Conservation (phyloP, 2,329 filamentous ascomycete species). For the Sarocladium strictum region DNA sequence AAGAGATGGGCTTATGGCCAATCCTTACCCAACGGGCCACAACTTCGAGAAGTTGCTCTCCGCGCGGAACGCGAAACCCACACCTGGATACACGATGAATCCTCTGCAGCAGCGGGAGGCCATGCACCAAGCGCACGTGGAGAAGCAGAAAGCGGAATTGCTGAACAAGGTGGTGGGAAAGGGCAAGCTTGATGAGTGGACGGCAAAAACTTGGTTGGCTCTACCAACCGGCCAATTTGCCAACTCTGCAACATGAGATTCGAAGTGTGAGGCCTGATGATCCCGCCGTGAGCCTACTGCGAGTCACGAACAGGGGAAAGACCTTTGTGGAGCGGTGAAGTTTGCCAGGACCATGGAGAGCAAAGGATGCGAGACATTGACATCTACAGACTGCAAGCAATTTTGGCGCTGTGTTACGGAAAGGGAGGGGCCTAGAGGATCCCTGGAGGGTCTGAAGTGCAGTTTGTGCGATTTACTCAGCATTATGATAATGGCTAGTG, state of each 20-base stretch:
- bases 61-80: constrained; percentile 3
- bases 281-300: too few relatives aligned
- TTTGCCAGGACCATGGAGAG: background rate
- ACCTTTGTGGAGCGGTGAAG: too few relatives aligned
- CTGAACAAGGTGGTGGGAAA: constrained; percentile 33
- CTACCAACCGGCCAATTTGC: background rate
- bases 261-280: too few relatives aligned
- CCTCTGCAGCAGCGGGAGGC: constrained; percentile 43
- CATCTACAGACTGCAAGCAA: background rate
- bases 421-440: background rate
- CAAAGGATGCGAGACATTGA: background rate
- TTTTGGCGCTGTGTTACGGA: background rate
- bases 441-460: background rate
- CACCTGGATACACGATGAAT: constrained; percentile 13
- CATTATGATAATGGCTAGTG: background rate
- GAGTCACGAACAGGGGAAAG: too few relatives aligned
- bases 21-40: constrained; percentile 33
- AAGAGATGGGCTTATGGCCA: constrained; percentile 43
- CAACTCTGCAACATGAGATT: background rate
- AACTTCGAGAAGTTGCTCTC: constrained; percentile 42
- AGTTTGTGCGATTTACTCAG: background rate
- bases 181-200: constrained; percentile 29
- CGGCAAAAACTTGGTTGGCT: constrained; percentile 31
- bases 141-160: constrained; percentile 36
- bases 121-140: constrained; percentile 33